Evolutionary conservation across 495 filamentous ascomycete genomes (phyloP), one percentile per base, ranked within the genome.

Genomic region (Annulohypoxylon stygium): DNA sequence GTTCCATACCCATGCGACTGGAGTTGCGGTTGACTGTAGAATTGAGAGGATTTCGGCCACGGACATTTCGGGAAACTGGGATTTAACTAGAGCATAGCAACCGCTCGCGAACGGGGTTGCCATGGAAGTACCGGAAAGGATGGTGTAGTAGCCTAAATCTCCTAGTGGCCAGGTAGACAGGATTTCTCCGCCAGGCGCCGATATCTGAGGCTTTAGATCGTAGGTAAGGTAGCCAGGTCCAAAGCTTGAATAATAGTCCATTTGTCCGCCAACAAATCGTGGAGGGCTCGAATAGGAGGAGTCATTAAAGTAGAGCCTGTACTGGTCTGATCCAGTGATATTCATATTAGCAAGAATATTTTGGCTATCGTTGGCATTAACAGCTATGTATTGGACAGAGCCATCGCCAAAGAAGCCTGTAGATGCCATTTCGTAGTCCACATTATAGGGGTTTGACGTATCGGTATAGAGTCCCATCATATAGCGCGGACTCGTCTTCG

Each of bases 71-170:
- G 77, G 77, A 16, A 67, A 62, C 16, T 77, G 71, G 0, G 76
- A 78, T 48, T 78, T 81, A 4, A 81, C 61, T 0, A 81, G 68
- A 10, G 76, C 77, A 57, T 74, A 75, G 39, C 67, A 73, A 3
- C 61, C 77, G 16, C 77, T 71, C n/a, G 75, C 57, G 51, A 71
- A 81, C 0, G 77, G 75, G 10, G 72, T 71, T 26, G 75, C 73
- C 75, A 78, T 75, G 23, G 76, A 79, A 10, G 77, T 76, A 8
- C 77, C 73, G 16, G 69, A 71, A 7, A 75, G 68, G n/a, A 73
- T 69, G 9, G 73, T 69, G 8, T 74, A 74, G 50, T 77, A 77
- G 4, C 68, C 73, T 26, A 63, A 34, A 0, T 65, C 55, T 20
- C 73, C 75, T 11, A 77, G 34, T 1, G 75, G 75, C 58, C 65